Conservation (phyloP, 1,284 basidiomycete genomes). For the Cryptococcus sp. region DNA sequence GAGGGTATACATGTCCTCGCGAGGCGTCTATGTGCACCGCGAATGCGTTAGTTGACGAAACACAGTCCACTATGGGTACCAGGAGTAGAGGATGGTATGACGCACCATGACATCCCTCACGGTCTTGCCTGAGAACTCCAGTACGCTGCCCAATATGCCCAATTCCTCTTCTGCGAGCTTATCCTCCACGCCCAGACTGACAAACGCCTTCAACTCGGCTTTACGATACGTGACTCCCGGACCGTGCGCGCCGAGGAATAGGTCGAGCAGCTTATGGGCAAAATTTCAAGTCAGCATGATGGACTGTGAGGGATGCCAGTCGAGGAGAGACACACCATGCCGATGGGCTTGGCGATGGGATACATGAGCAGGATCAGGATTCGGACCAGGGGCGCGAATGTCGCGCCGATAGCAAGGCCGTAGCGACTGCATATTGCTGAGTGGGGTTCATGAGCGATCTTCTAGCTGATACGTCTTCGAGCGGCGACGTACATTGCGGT, state of each 20-base stretch:
- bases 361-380: slow-evolving; percentile 53
- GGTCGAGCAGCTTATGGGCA: slow-evolving; percentile 50
- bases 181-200: slow-evolving; percentile 67
- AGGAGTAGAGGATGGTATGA: too few relatives aligned
- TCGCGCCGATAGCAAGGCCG: slow-evolving; percentile 57
- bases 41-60: neutral
- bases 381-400: slow-evolving; percentile 56
- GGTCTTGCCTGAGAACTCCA: slow-evolving; percentile 78
- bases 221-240: slow-evolving; percentile 77
- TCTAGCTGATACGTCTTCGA: slow-evolving; percentile 44
- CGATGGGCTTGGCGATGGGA: slow-evolving; percentile 55
- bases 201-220: slow-evolving; percentile 85
- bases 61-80: too few relatives aligned
- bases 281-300: slow-evolving; percentile 19
- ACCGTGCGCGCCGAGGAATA: slow-evolving; percentile 55
- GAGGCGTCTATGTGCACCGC: slow-evolving; percentile 44
- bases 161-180: slow-evolving; percentile 82
- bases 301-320: slow-evolving; percentile 25
- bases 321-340: slow-evolving; percentile 31
- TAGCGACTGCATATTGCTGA: slow-evolving; percentile 57
- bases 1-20: slow-evolving; percentile 55
- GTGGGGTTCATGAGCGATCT: neutral
- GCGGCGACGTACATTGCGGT: slow-evolving; percentile 45
- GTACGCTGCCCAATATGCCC: slow-evolving; percentile 76
- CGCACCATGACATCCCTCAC: slow-evolving; percentile 72